phyloP scores from a whole-genome alignment of 768 basidiomycete genomes.

The Tephrocybe rancida region DNA sequence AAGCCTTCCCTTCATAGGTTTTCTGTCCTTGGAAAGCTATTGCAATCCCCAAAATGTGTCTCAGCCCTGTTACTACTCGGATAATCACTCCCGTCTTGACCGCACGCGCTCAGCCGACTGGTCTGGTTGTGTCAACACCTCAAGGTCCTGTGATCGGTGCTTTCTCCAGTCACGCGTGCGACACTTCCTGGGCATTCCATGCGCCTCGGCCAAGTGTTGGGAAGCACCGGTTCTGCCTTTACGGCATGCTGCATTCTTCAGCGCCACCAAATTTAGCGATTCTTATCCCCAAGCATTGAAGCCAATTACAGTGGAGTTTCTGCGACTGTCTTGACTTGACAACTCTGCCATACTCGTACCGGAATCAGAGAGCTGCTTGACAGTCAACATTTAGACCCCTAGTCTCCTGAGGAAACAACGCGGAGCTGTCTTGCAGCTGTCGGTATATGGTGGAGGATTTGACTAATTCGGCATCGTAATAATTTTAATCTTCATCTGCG shows the following conservation, averaged over 20 bases:
- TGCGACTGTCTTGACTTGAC: slow-evolving; percentile 22
- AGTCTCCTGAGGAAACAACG: slow-evolving; percentile 30
- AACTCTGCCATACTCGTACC: slow-evolving; percentile 26
- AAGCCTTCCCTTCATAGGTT: not conserved
- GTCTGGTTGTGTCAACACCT: slow-evolving; percentile 28
- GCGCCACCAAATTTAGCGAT: slow-evolving; percentile 31
- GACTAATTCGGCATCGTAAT: slow-evolving; percentile 37
- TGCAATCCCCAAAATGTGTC: slow-evolving; percentile 12
- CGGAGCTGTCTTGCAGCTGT: slow-evolving; percentile 37
- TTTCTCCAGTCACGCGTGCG: slow-evolving; percentile 27
- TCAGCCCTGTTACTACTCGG: not conserved
- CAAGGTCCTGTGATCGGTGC: slow-evolving; percentile 34
- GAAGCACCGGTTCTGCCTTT: slow-evolving; percentile 28
- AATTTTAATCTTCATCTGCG: not conserved
- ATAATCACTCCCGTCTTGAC: not conserved
- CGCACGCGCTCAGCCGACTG: slow-evolving; percentile 8
- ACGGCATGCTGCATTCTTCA: slow-evolving; percentile 18
- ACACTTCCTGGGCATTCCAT: slow-evolving; percentile 39
- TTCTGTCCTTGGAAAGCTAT: slow-evolving; percentile 8
- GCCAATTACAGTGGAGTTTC: slow-evolving; percentile 24
- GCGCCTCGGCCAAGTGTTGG: slow-evolving; percentile 35
- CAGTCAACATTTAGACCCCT: slow-evolving; percentile 41
- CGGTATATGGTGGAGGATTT: slow-evolving; percentile 44
- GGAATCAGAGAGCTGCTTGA: slow-evolving; percentile 38
- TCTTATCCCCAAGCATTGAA: slow-evolving; percentile 31